These are phyloP conservation scores for Magnusiomyces starmeri DNA, from an alignment of 1,139 yeast species.

Conservation along the genomic window DNA sequence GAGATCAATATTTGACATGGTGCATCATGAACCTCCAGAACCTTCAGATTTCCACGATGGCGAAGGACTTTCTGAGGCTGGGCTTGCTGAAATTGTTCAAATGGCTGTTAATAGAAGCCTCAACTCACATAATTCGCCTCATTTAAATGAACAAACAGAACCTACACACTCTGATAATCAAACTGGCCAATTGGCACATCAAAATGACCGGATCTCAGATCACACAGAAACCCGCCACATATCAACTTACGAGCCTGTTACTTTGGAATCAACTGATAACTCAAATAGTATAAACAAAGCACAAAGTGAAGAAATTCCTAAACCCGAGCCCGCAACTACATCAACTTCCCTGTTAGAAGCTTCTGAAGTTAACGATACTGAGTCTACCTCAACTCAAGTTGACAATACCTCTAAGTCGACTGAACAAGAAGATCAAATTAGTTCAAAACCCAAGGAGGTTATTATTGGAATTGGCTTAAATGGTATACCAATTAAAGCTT, in stretches of 20 bases:
- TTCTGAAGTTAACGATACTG: neutral
- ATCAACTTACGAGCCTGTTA: neutral
- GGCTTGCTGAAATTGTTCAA: neutral
- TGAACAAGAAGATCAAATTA: neutral
- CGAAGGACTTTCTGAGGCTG: neutral
- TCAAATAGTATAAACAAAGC: no score
- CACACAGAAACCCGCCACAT: neutral
- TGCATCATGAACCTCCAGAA: neutral
- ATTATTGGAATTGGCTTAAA: conserved; percentile 4
- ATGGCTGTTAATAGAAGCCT: neutral
- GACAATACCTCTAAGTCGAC: neutral
- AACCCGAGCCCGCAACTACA: neutral
- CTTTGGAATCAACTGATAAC: neutral
- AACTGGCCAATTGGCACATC: no score
- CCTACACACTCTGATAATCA: neutral
- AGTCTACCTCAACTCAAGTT: neutral
- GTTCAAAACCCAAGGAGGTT: neutral
- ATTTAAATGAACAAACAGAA: neutral
- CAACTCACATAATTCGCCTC: neutral
- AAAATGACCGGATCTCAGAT: no score
- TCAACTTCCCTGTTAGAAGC: neutral
- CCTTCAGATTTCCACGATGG: neutral
- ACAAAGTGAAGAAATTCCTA: no score
- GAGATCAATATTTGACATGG: neutral
- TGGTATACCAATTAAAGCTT: neutral